Evolutionary conservation across 2,329 filamentous ascomycete species (phyloP).

Genomic region (Fusarium sambucinum): DNA sequence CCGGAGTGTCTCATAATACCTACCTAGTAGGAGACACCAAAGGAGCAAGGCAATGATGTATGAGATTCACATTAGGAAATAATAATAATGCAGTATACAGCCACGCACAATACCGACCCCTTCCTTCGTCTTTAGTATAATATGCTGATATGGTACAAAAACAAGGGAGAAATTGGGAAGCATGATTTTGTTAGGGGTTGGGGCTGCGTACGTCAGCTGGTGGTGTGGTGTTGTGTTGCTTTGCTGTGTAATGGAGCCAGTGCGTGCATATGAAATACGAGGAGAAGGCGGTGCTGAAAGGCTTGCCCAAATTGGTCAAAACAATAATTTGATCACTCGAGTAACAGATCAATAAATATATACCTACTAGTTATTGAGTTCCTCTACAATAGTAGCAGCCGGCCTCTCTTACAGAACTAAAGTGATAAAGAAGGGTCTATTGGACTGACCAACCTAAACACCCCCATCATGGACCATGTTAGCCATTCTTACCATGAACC

Average conservation of each 20-base stretch:
- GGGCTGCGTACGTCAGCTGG: constrained; percentile 15
- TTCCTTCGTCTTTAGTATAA: neutral
- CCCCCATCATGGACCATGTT: neutral
- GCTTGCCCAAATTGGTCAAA: no score
- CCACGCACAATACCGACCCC: neutral
- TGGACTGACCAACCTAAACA: neutral
- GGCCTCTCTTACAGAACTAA: neutral
- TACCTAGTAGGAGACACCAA: neutral
- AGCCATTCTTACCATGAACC: neutral
- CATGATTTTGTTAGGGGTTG: neutral
- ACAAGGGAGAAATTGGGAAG: neutral
- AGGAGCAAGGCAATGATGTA: neutral
- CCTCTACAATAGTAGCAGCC: no score
- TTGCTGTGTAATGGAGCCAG: constrained; percentile 1
- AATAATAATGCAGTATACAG: neutral
- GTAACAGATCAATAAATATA: neutral
- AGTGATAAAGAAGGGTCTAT: neutral
- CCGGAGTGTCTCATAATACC: neutral
- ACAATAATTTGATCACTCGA: neutral
- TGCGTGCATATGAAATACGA: constrained; percentile 26
- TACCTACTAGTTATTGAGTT: no score
- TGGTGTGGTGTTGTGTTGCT: neutral
- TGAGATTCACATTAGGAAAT: neutral
- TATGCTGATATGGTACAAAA: neutral
- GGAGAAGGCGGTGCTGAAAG: constrained; percentile 2